Base-by-base conservation (phyloP, 2,329 filamentous ascomycete genomes). In the Fusarium sublunatum region DNA sequence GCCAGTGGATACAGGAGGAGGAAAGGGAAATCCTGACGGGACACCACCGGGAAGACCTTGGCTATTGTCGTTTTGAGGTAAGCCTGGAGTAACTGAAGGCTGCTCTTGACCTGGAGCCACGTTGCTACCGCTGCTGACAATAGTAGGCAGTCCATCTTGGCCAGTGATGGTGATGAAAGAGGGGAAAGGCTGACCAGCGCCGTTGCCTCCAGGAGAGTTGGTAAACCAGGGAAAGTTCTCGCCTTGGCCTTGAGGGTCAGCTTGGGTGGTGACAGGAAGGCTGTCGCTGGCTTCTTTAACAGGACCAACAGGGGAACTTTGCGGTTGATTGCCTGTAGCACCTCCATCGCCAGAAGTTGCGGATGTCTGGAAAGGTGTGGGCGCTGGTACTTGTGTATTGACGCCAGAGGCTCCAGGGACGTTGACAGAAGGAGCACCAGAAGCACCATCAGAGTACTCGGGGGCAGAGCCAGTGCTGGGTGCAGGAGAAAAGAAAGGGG, bases 141-240 rank as follows among this genome's bases (percentile, higher is more conserved):
- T 54, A 15, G 73, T 75, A 11, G 68, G 70, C 12, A 70, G 59
- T 10, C 73, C 73, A 34, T 71, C 69, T 24, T 53, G 31, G 3
- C 69, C 69, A 25, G 55, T 67, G 36, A 68, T 58, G 11, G 68
- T 69, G 39, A 70, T 44, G 34, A 50, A 70, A 36, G 67, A 58
- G 29, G 58, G 42, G 13, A 65, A 41, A 9, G 47, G 25, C 22
- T 60, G 56, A 15, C 40, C 58, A 40, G 36, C 58, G 39, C 48
- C 48, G 29, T 44, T 42, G 29, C 36, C 56, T 2, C 46, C 64
- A 25, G 57, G 59, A 15, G 38, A 22, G 26, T 58, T 56, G 19
- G 68, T 67, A 11, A 47, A 29, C 54, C 54, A 61, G n/a, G 66
- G 48, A 15, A 48, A 52, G 35, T 32, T 51, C 15, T 56, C 65